Evolutionary conservation across 345 rosid species (phyloP).

Genomic region (Cardamine chenopodiifolia): DNA sequence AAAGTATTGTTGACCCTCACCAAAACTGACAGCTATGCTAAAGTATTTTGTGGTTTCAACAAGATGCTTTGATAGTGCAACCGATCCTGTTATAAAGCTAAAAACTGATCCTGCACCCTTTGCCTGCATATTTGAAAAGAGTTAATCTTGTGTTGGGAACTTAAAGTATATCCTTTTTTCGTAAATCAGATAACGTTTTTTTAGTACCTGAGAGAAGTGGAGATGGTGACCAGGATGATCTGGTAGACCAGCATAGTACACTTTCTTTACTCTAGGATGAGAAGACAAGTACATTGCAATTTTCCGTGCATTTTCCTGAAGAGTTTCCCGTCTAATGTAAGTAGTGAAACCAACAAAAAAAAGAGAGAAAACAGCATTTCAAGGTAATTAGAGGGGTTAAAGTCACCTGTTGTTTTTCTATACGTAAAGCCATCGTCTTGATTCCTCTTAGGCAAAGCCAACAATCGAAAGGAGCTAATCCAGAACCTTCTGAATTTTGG

Average conservation of each 20-base stretch:
- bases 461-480: slow-evolving; percentile 94
- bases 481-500: slow-evolving; percentile 96
- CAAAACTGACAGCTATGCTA: slow-evolving; percentile 95
- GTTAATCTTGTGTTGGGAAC: not conserved
- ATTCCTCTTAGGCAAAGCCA: slow-evolving; percentile 94
- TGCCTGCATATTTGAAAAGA: slow-evolving; percentile 56
- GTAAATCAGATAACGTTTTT: not conserved
- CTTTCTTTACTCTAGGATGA: slow-evolving; percentile 84
- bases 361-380: not conserved
- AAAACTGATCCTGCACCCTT: slow-evolving; percentile 96
- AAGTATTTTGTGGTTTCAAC: slow-evolving; percentile 89
- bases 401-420: slow-evolving; percentile 92
- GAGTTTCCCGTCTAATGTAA: slow-evolving; percentile 11
- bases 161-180: not conserved
- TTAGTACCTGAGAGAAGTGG: slow-evolving; percentile 84
- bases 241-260: slow-evolving; percentile 84
- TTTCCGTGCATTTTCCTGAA: slow-evolving; percentile 82
- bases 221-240: slow-evolving; percentile 80
- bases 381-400: not conserved
- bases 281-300: slow-evolving; percentile 81
- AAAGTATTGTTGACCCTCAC: slow-evolving; percentile 47
- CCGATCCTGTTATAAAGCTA: slow-evolving; percentile 90
- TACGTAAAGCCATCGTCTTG: slow-evolving; percentile 91
- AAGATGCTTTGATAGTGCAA: slow-evolving; percentile 80
- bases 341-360: not conserved